Evolutionary conservation across 257 asterid genomes (phyloP).

Genomic region (Cinchona pubescens): DNA sequence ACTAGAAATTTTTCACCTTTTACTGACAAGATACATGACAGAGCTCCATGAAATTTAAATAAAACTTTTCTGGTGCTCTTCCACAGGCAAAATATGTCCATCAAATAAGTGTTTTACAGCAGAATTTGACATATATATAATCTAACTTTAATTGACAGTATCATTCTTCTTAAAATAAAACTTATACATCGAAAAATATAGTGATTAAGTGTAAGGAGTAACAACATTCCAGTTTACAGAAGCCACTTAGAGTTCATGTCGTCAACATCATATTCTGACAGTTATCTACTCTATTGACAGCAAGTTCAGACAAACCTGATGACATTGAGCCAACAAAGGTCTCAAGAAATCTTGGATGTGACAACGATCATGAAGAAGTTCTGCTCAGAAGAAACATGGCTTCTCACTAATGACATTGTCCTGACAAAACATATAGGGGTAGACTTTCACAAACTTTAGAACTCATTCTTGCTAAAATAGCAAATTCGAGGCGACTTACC

Average conservation of each 20-base stretch:
- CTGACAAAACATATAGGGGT: conserved; percentile 33
- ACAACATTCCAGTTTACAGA: background rate
- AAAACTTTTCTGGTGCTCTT: no score
- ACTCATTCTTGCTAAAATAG: conserved; percentile 21
- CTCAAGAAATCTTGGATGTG: conserved; percentile 95
- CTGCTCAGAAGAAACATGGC: conserved; percentile 73
- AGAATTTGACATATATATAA: background rate
- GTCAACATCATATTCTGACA: background rate
- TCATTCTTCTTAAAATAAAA: no score
- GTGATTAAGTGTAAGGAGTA: background rate
- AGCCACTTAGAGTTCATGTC: background rate
- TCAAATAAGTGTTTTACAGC: background rate
- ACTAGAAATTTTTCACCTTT: background rate
- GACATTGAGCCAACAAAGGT: conserved; percentile 95
- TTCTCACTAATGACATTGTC: conserved; percentile 94
- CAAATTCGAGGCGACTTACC: conserved; percentile 49
- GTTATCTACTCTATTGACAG: background rate
- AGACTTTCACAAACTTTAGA: conserved; percentile 1
- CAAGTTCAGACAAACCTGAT: conserved; percentile 62
- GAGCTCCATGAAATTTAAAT: background rate
- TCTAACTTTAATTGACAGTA: background rate
- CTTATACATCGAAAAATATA: no score
- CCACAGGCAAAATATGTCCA: background rate
- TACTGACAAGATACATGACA: background rate
- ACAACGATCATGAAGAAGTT: conserved; percentile 76